phyloP scores from a whole-genome alignment of 2,329 filamentous ascomycete genomes.

The Talaromyces pinophilus region DNA sequence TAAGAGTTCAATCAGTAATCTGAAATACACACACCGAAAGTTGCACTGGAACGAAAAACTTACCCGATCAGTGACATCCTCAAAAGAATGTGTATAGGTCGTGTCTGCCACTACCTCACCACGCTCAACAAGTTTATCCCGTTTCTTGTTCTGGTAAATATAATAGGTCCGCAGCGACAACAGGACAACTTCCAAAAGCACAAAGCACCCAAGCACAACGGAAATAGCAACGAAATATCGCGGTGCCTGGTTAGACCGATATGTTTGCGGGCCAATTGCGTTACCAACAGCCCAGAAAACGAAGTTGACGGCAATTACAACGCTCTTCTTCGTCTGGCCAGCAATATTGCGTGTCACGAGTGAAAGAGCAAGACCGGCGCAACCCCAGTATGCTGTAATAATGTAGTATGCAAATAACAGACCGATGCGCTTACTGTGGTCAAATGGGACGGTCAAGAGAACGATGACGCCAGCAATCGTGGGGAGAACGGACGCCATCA shows the following conservation, averaged over 20 bases:
- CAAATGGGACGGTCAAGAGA: constrained; percentile 9
- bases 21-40: too few relatives aligned
- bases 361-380: constrained; percentile 66
- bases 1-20: neutral
- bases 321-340: constrained; percentile 72
- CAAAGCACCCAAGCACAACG: constrained; percentile 8
- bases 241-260: constrained; percentile 59
- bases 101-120: constrained; percentile 7
- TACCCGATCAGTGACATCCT: constrained; percentile 12
- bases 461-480: constrained; percentile 12
- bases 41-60: neutral
- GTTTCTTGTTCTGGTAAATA: constrained; percentile 7
- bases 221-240: neutral
- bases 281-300: constrained; percentile 70
- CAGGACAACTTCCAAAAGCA: constrained; percentile 9
- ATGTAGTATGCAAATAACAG: constrained; percentile 69
- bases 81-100: constrained; percentile 8
- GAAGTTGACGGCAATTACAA: constrained; percentile 69
- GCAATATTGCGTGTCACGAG: constrained; percentile 70
- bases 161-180: constrained; percentile 5
- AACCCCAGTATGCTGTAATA: constrained; percentile 75
- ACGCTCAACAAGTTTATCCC: constrained; percentile 2
- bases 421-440: constrained; percentile 36
- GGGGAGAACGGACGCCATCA: constrained; percentile 10
- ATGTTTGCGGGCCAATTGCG: constrained; percentile 66